Percentiles rank a stretch among this genome's conserved stretches.
Evolutionary conservation across 352 stramenopile genomes (phyloP).

Genomic region (Thraustochytrium striatum): DNA sequence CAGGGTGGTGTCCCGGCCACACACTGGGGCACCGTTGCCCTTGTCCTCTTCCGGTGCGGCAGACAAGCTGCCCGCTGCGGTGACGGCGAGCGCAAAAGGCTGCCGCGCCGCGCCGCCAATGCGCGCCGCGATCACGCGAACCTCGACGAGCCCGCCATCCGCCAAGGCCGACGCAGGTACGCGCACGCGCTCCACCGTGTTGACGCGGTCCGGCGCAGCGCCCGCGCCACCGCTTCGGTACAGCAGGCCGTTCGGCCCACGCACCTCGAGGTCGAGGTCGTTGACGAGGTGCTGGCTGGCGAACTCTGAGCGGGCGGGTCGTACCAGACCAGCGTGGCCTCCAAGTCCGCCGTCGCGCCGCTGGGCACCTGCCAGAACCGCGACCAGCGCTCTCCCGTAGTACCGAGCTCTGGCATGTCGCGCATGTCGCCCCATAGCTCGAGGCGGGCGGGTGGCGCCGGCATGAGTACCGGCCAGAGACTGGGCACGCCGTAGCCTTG

Average conservation of each 20-base stretch:
- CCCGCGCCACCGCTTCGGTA: background rate
- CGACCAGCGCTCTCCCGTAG: background rate
- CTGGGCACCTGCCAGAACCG: background rate
- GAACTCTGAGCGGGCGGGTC: background rate
- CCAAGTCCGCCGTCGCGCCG: too few relatives aligned
- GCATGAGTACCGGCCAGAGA: too few relatives aligned
- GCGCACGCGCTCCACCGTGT: background rate
- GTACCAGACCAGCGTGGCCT: constrained; percentile 30
- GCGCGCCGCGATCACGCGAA: too few relatives aligned
- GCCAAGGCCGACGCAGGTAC: background rate
- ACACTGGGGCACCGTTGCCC: too few relatives aligned
- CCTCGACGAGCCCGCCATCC: too few relatives aligned
- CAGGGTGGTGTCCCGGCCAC: too few relatives aligned
- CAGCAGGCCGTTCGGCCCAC: background rate
- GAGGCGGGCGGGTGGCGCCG: too few relatives aligned
- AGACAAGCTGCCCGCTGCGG: too few relatives aligned
- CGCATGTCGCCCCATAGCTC: background rate
- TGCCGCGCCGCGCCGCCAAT: too few relatives aligned
- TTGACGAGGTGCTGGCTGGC: background rate
- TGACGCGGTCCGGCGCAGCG: background rate
- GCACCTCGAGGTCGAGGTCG: constrained; percentile 11
- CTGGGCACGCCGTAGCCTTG: background rate
- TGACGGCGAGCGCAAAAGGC: too few relatives aligned
- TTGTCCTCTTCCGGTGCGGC: too few relatives aligned
- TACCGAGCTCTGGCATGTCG: background rate